Conservation (phyloP, 75 land plant species). For the Picea glauca region DNA sequence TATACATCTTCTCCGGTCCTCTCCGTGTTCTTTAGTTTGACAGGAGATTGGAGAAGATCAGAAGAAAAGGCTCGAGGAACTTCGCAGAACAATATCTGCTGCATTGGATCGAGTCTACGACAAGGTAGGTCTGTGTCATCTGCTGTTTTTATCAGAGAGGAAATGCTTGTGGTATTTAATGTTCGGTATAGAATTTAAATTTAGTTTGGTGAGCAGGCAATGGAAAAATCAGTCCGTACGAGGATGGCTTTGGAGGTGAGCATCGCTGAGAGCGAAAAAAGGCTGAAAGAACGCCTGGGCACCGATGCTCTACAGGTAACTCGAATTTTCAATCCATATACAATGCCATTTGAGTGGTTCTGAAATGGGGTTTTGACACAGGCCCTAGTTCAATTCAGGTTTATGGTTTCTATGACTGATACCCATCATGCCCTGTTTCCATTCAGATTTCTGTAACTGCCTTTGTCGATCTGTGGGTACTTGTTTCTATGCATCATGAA, state of each 20-base stretch:
- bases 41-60: slow-evolving; percentile 26
- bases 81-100: slow-evolving; percentile 10
- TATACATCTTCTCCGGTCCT: neutral
- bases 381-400: neutral
- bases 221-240: slow-evolving; percentile 19
- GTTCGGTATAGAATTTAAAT: neutral
- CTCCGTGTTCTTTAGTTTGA: no score
- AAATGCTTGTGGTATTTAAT: no score
- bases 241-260: slow-evolving; percentile 22
- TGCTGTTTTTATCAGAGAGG: no score
- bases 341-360: neutral
- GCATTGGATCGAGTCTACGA: slow-evolving; percentile 18
- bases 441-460: neutral
- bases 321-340: neutral
- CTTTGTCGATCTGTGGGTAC: slow-evolving; percentile 3
- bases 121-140: neutral
- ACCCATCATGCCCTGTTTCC: no score
- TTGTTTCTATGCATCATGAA: neutral
- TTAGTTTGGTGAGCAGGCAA: slow-evolving; percentile 10
- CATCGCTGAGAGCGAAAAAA: slow-evolving; percentile 13
- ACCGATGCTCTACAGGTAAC: slow-evolving; percentile 12
- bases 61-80: slow-evolving; percentile 11
- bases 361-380: neutral
- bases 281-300: slow-evolving; percentile 16
- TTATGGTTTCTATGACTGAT: no score